Conservation (phyloP, 2,329 filamentous ascomycete genomes). For the Calonectria fujianensis region DNA sequence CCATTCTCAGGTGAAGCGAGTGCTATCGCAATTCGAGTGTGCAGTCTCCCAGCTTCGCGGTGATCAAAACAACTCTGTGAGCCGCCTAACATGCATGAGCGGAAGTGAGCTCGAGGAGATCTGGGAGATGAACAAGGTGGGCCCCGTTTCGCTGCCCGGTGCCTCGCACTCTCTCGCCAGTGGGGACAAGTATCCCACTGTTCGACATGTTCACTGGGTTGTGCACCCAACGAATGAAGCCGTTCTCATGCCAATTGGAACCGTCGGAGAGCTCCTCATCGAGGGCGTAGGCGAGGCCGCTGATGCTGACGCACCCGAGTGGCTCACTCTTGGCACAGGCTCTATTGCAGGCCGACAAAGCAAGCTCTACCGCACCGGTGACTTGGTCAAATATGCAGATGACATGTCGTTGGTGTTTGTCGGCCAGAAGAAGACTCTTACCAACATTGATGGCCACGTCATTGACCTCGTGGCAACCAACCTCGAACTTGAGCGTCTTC, state of each 20-base stretch:
- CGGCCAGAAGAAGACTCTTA: slow-evolving; percentile 49
- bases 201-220: slow-evolving; percentile 55
- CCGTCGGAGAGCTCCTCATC: slow-evolving; percentile 61
- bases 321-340: slow-evolving; percentile 46
- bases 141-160: slow-evolving; percentile 42
- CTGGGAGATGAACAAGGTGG: slow-evolving; percentile 53
- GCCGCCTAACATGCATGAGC: slow-evolving; percentile 60
- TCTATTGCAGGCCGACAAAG: slow-evolving; percentile 47
- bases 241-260: slow-evolving; percentile 56
- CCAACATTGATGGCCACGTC: slow-evolving; percentile 51
- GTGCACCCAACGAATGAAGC: slow-evolving; percentile 52
- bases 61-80: slow-evolving; percentile 54
- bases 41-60: slow-evolving; percentile 70
- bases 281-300: slow-evolving; percentile 53
- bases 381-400: slow-evolving; percentile 53
- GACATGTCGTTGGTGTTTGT: slow-evolving; percentile 51
- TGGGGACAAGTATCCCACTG: slow-evolving; percentile 50
- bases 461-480: slow-evolving; percentile 52
- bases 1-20: slow-evolving; percentile 69
- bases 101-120: slow-evolving; percentile 62
- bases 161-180: slow-evolving; percentile 44
- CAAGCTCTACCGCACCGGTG: slow-evolving; percentile 52
- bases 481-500: slow-evolving; percentile 47
- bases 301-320: slow-evolving; percentile 47
- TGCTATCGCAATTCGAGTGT: slow-evolving; percentile 70